phyloP scores from a whole-genome alignment of 73 alveolate species.

The Symbiodinium natans region DNA sequence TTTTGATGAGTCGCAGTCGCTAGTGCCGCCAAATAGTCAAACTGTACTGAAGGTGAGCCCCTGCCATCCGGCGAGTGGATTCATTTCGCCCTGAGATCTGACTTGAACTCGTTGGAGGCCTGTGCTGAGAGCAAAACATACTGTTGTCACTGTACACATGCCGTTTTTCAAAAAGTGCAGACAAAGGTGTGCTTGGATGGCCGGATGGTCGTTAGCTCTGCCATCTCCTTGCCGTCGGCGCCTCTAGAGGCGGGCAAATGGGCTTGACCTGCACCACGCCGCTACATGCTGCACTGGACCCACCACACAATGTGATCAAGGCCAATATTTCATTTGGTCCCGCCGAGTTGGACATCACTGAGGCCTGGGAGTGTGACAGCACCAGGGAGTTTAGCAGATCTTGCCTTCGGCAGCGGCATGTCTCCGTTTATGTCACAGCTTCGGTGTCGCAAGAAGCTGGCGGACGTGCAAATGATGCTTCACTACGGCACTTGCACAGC shows the following conservation, averaged over 20 bases:
- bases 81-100: conserved; percentile 45
- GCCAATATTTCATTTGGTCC: conserved; percentile 55
- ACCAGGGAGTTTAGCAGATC: neutral
- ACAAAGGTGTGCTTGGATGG: conserved; percentile 6
- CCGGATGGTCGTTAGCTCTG: neutral
- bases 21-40: too few species aligned
- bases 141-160: neutral
- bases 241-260: neutral
- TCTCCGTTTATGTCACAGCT: neutral
- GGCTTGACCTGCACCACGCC: neutral
- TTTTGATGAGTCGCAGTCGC: too few species aligned
- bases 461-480: neutral
- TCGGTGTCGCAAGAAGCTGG: conserved; percentile 16
- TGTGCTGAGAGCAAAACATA: neutral
- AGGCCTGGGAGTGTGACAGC: neutral
- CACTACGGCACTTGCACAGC: conserved; percentile 14
- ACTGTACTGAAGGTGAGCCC: conserved; percentile 40
- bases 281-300: too few species aligned
- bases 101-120: conserved; percentile 37
- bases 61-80: conserved; percentile 53
- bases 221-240: neutral
- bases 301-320: too few species aligned
- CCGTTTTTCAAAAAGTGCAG: neutral
- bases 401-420: neutral
- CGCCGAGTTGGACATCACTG: conserved; percentile 51